A percentile compares a stretch with the other conserved stretches of the same genome.
Conservation (phyloP, 1,139 yeast genomes). For the Yamadazyma jaroonii region DNA sequence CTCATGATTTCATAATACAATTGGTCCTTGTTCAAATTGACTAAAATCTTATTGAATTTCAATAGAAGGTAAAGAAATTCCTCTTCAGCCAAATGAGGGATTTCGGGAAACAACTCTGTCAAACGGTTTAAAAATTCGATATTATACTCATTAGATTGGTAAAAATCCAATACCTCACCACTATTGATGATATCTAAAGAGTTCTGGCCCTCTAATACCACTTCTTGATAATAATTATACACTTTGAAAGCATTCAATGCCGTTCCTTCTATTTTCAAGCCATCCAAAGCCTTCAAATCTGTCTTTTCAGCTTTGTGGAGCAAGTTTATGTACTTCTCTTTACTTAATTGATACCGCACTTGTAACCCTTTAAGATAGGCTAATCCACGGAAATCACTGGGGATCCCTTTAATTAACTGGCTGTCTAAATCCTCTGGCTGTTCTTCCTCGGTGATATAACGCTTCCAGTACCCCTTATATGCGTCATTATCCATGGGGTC, state of each 20-base stretch:
- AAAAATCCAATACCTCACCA: constrained; percentile 4
- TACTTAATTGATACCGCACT: constrained; percentile 29
- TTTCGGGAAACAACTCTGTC: constrained; percentile 18
- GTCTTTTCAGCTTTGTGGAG: constrained; percentile 24
- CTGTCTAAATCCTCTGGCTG: constrained; percentile 20
- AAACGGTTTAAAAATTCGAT: constrained; percentile 22
- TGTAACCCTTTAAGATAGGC: constrained; percentile 35
- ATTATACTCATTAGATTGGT: constrained; percentile 6
- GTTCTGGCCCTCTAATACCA: constrained; percentile 16
- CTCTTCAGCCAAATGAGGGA: constrained; percentile 25
- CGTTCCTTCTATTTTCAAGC: constrained; percentile 7
- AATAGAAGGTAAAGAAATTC: constrained; percentile 33
- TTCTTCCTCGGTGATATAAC: constrained; percentile 3
- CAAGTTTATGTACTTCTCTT: constrained; percentile 29
- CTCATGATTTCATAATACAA: constrained; percentile 37
- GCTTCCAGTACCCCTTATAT: constrained; percentile 8
- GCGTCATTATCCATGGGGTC: constrained; percentile 4
- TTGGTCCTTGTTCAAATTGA: constrained; percentile 31
- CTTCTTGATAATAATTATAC: constrained; percentile 33
- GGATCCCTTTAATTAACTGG: constrained; percentile 32
- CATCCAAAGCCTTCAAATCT: constrained; percentile 20
- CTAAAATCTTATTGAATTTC: constrained; percentile 31
- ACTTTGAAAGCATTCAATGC: constrained; percentile 29
- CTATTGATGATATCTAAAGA: constrained; percentile 11
- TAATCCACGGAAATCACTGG: constrained; percentile 25